phyloP scores from a whole-genome alignment of 2,329 filamentous ascomycete species.

The Setomelanomma holmii region DNA sequence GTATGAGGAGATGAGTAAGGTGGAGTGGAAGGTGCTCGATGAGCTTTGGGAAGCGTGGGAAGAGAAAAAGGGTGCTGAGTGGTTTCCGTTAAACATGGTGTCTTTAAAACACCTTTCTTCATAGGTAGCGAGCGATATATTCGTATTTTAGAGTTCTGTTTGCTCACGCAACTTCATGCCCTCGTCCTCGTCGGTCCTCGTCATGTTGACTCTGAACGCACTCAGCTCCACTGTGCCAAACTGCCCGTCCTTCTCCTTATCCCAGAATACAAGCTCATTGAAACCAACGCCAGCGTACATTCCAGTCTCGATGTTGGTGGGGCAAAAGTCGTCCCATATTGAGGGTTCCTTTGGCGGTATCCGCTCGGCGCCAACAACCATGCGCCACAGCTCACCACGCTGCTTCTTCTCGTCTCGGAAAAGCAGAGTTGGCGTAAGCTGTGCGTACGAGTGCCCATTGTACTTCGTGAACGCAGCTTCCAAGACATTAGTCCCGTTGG shows the following conservation, averaged over 20 bases:
- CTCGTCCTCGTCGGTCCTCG: conserved; percentile 6
- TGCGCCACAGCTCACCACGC: conserved; percentile 47
- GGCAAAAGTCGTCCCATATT: conserved; percentile 49
- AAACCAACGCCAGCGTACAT: conserved; percentile 44
- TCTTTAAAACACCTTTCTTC: conserved; percentile 1
- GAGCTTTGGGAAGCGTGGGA: conserved; percentile 20
- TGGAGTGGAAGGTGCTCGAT: conserved; percentile 19
- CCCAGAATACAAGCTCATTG: conserved; percentile 49
- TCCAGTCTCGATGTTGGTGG: conserved; percentile 37
- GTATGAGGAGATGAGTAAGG: conserved; percentile 20
- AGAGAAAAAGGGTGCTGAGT: conserved; percentile 11
- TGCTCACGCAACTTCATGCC: not conserved
- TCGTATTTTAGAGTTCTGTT: conserved; percentile 15
- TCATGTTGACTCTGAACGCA: conserved; percentile 41
- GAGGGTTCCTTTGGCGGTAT: conserved; percentile 4
- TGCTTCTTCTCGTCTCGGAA: conserved; percentile 33
- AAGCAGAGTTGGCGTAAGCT: conserved; percentile 37
- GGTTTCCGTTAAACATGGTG: conserved; percentile 16
- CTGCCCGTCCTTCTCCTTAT: conserved; percentile 13
- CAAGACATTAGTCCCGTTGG: conserved; percentile 38
- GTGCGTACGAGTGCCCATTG: conserved; percentile 21
- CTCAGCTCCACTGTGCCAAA: conserved; percentile 40
- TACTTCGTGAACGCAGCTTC: conserved; percentile 2
- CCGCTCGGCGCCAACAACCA: conserved; percentile 25
- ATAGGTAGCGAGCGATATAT: not conserved